A percentile compares a stretch with the other conserved stretches of the same genome.
These are phyloP conservation scores for Chrysophaeum taylorii DNA, from an alignment of 352 stramenopile genomes.

Conservation along the genomic window DNA sequence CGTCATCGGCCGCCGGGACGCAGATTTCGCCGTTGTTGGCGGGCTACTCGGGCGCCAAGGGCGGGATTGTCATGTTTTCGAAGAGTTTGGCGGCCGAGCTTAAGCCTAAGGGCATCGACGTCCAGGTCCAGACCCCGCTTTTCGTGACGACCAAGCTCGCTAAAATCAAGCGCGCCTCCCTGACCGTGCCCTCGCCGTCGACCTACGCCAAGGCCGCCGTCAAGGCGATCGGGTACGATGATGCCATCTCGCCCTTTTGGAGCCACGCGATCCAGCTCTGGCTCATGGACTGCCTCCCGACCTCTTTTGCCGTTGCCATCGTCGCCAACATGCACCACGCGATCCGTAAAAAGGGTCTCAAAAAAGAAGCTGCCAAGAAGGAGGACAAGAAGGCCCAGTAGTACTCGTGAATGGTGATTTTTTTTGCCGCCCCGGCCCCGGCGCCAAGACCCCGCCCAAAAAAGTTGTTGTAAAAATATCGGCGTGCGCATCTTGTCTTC, in stretches of 20 bases:
- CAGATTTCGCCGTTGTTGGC: slow-evolving; percentile 87
- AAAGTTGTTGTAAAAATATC: no score
- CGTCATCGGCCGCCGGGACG: slow-evolving; percentile 86
- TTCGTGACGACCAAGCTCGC: slow-evolving; percentile 97
- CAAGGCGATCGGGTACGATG: slow-evolving; percentile 79
- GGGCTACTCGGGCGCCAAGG: slow-evolving; percentile 93
- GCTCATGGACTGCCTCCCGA: slow-evolving; percentile 72
- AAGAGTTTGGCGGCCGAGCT: slow-evolving; percentile 88
- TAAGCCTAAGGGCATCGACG: slow-evolving; percentile 66
- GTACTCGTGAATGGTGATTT: no score
- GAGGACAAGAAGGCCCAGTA: background rate
- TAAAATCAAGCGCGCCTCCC: slow-evolving; percentile 87
- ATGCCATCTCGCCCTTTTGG: slow-evolving; percentile 83
- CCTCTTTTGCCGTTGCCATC: slow-evolving; percentile 58
- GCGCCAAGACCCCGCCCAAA: no score
- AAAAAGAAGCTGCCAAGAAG: slow-evolving; percentile 46
- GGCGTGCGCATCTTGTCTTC: no score
- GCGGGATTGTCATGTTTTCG: slow-evolving; percentile 93
- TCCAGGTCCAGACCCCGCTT: slow-evolving; percentile 96
- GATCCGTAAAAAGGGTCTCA: slow-evolving; percentile 50
- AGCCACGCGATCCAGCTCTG: slow-evolving; percentile 88
- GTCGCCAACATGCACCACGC: slow-evolving; percentile 44
- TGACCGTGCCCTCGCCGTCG: slow-evolving; percentile 74
- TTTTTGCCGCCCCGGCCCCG: no score
- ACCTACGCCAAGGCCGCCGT: slow-evolving; percentile 79